A percentile compares a stretch with the other conserved stretches of the same genome.
Evolutionary conservation across 192 early-diverging fungal genomes (phyloP).

Genomic region (Entophlyctis helioformis): DNA sequence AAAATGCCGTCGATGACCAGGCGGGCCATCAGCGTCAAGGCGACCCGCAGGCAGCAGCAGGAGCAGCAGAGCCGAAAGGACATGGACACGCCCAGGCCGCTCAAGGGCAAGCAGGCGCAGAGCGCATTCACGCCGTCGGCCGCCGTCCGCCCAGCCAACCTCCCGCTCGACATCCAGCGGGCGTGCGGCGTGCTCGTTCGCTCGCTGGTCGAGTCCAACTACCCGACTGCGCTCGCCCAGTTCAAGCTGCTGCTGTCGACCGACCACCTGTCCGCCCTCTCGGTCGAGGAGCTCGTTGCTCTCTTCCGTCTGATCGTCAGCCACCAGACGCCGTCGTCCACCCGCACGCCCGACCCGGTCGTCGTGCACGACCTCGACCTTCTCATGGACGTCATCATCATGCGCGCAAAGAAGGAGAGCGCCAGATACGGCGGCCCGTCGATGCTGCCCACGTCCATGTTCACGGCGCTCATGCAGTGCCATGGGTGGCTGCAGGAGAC

Average conservation of each 20-base stretch:
- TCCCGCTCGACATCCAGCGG: conserved; percentile 11
- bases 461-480: background rate
- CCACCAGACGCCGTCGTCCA: background rate
- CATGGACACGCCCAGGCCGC: too few species aligned
- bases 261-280: background rate
- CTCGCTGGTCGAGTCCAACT: conserved; percentile 2
- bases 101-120: too few species aligned
- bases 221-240: conserved; percentile 1
- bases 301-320: background rate
- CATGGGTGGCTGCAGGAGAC: conserved; percentile 3
- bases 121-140: too few species aligned
- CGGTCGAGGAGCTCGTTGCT: background rate
- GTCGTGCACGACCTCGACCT: background rate
- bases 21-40: too few species aligned
- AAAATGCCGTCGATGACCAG: too few species aligned
- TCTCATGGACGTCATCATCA: background rate
- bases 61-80: too few species aligned
- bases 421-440: background rate
- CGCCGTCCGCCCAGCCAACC: too few species aligned
- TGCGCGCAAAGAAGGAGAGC: background rate
- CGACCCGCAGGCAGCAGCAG: too few species aligned
- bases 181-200: conserved; percentile 3
- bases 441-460: conserved; percentile 1
- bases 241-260: background rate
- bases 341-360: background rate